Base-by-base conservation (phyloP, 2,329 filamentous ascomycete species). In the Phoma herbarum region DNA sequence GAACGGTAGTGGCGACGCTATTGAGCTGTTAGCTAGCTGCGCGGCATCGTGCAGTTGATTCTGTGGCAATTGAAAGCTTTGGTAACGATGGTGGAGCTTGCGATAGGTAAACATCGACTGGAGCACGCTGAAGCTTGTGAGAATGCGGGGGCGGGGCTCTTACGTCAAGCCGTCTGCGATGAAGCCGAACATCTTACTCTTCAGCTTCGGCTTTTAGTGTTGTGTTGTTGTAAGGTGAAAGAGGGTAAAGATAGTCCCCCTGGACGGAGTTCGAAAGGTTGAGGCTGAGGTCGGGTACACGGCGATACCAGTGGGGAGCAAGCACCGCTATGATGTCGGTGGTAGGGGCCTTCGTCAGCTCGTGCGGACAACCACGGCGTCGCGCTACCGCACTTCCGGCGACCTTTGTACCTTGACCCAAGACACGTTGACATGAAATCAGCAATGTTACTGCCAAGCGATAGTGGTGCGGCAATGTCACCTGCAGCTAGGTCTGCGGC, bases 1-100 rank as follows among this genome's bases (percentile, higher is more conserved):
- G 88, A 75, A 96, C 93, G 56, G 93, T 96, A 59, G 91, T 88
- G 76, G 69, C 69, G 60, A 75, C 70, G 66, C 76, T 75, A 67
- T 35, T 35, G 37, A 44, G 12, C 9, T 54, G 57, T 67, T 54
- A 74, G 72, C 59, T 50, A 28, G n/a, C 44, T 25, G 12, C 46
- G 46, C 16, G 46, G 23, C 22, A 28, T 18, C 2, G 22, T 18
- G 22, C 20, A 37, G 37, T 49, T 28, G 29, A 42, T 12, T 58
- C 42, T 48, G 48, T 52, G 56, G 56, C 52, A 48, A 46, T 46
- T 70, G 61, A 33, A 42, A 66, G 66, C 57, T 69, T 23, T 41
- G 44, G 23, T 28, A 49, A 37, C 25, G 26, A 41, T 54, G 52
- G 50, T 37, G 51, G 53, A 59, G 59, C 57, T 57, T 39, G 45